phyloP scores from a whole-genome alignment of 345 rosid species.

The Lagerstroemia speciosa region DNA sequence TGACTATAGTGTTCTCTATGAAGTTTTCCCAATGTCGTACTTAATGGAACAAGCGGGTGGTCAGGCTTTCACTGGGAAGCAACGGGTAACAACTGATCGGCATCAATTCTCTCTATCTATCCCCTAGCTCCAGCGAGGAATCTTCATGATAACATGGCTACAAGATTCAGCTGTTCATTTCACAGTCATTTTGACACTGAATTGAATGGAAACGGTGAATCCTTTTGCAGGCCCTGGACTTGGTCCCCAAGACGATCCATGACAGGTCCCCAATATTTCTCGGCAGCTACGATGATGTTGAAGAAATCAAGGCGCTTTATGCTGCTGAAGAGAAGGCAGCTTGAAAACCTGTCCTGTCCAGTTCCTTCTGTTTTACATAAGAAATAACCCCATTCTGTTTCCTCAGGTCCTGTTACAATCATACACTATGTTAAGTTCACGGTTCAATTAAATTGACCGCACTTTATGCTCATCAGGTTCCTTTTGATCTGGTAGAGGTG shows the following conservation, averaged over 20 bases:
- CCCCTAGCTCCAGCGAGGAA: too few species aligned
- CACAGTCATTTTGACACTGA: too few species aligned
- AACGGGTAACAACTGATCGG: constrained; percentile 41
- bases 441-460: not conserved
- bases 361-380: not conserved
- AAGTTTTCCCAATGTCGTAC: constrained; percentile 96
- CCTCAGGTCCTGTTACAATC: too few species aligned
- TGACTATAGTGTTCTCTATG: constrained; percentile 65
- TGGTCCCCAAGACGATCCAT: constrained; percentile 68
- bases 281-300: constrained; percentile 89
- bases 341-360: constrained; percentile 7
- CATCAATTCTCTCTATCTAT: not conserved
- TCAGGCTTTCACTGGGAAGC: constrained; percentile 81
- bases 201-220: not conserved
- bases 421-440: too few species aligned
- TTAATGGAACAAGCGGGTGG: constrained; percentile 98
- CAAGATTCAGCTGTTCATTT: too few species aligned
- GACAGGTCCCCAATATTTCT: constrained; percentile 89
- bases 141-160: too few species aligned
- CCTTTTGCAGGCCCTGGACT: constrained; percentile 63
- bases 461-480: not conserved
- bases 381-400: not conserved
- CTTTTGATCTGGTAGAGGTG: too few species aligned
- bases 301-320: constrained; percentile 79
- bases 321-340: constrained; percentile 44